Conservation (phyloP, 495 filamentous ascomycete genomes). For the Trichoderma parareesei region DNA sequence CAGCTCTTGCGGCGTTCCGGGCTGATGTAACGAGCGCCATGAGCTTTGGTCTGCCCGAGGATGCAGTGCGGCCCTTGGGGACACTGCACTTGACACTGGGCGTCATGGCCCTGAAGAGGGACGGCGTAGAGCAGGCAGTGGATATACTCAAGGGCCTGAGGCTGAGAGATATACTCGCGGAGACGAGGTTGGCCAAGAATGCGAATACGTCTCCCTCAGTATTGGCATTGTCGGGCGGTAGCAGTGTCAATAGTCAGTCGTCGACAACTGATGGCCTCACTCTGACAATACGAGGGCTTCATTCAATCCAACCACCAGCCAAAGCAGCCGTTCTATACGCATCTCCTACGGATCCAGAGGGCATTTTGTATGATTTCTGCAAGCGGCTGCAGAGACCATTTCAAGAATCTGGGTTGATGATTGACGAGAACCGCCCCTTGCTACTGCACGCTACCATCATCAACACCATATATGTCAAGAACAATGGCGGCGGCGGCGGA, state of each 20-base stretch:
- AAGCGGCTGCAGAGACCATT: slow-evolving; percentile 53
- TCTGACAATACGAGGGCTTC: slow-evolving; percentile 40
- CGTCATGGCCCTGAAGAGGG: slow-evolving; percentile 66
- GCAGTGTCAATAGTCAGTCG: neutral
- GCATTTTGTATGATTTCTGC: slow-evolving; percentile 54
- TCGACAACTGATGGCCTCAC: slow-evolving; percentile 15
- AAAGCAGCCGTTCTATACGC: slow-evolving; percentile 39
- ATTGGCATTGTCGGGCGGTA: neutral
- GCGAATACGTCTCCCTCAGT: neutral
- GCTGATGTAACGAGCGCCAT: slow-evolving; percentile 38
- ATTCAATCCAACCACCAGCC: slow-evolving; percentile 35
- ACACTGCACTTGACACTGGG: slow-evolving; percentile 82
- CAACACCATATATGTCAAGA: slow-evolving; percentile 75
- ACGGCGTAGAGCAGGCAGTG: slow-evolving; percentile 47
- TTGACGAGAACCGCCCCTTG: slow-evolving; percentile 54
- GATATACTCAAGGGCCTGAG: slow-evolving; percentile 47
- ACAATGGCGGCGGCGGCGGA: slow-evolving; percentile 19
- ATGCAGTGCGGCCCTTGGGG: slow-evolving; percentile 67
- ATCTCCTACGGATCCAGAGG: slow-evolving; percentile 43
- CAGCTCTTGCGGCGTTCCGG: slow-evolving; percentile 52
- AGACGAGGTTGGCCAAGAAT: slow-evolving; percentile 13
- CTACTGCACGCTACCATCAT: slow-evolving; percentile 78
- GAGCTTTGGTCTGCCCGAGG: slow-evolving; percentile 38
- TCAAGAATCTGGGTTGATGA: slow-evolving; percentile 51
- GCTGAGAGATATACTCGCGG: slow-evolving; percentile 40